Conservation (phyloP, 768 basidiomycete species). For the Rhizopogon vulgaris region DNA sequence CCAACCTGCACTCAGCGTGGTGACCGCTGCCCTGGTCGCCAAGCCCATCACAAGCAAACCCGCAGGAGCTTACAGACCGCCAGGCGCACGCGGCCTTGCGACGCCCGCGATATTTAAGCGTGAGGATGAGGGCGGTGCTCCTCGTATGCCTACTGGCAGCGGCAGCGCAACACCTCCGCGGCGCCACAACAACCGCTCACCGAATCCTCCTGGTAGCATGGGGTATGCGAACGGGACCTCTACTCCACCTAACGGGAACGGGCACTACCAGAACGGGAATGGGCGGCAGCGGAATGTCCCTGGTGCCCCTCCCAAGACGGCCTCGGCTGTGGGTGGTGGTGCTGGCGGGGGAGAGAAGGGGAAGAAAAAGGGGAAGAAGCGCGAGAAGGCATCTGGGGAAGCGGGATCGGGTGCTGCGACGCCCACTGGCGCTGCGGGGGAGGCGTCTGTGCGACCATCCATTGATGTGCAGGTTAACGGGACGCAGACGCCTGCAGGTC, state of each 20-base stretch:
- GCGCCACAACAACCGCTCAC: slow-evolving; percentile 46
- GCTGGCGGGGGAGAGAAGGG: slow-evolving; percentile 37
- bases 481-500: slow-evolving; percentile 10
- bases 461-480: slow-evolving; percentile 31
- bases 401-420: slow-evolving; percentile 23
- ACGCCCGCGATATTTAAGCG: slow-evolving; percentile 88
- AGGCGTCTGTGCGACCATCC: slow-evolving; percentile 23
- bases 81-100: slow-evolving; percentile 83
- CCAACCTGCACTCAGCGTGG: slow-evolving; percentile 52
- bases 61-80: slow-evolving; percentile 88
- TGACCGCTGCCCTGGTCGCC: slow-evolving; percentile 37
- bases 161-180: slow-evolving; percentile 61
- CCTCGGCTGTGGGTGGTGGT: slow-evolving; percentile 34
- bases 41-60: slow-evolving; percentile 59
- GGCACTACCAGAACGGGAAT: slow-evolving; percentile 25
- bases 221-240: not conserved
- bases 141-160: slow-evolving; percentile 41
- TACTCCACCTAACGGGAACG: slow-evolving; percentile 29
- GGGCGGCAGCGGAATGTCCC: slow-evolving; percentile 59
- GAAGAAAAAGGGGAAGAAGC: slow-evolving; percentile 46
- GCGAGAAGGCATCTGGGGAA: slow-evolving; percentile 22
- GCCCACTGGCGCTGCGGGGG: slow-evolving; percentile 14
- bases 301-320: slow-evolving; percentile 54
- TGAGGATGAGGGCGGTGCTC: slow-evolving; percentile 80
- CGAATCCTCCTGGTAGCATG: slow-evolving; percentile 42